phyloP scores from a whole-genome alignment of 2,329 filamentous ascomycete species.

The Emmonsiellopsis sp. region DNA sequence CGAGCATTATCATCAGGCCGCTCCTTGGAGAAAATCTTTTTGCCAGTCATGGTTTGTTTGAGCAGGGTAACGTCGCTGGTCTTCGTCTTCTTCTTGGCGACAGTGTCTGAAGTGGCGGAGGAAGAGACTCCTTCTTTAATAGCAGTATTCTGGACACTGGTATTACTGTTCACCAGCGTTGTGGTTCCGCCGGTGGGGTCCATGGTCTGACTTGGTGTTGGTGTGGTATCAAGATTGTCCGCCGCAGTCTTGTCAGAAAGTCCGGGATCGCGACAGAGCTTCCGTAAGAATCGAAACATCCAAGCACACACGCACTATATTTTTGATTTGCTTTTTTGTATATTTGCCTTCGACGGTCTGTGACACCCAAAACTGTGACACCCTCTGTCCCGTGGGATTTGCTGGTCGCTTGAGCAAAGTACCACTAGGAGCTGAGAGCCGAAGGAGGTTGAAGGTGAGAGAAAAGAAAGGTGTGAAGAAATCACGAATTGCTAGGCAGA shows the following conservation, averaged over 20 bases:
- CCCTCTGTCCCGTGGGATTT: not conserved
- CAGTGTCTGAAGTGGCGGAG: not conserved
- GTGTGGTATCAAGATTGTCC: not conserved
- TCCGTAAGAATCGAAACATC: conserved; percentile 1
- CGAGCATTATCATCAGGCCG: conserved; percentile 6
- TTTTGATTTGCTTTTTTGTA: not conserved
- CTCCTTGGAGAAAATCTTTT: conserved; percentile 5
- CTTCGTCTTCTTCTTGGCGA: not conserved
- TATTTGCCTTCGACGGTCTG: not conserved
- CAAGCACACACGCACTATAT: not conserved
- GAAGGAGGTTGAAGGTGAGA: not conserved
- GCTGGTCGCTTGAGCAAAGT: not conserved
- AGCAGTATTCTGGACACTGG: not conserved
- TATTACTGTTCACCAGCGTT: not conserved
- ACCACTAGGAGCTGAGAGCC: not conserved
- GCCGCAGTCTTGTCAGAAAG: not conserved
- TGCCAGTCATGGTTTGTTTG: conserved; percentile 6
- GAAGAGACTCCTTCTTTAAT: conserved; percentile 3
- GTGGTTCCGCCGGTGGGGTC: not conserved
- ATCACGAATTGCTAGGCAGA: not conserved
- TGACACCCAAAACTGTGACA: not conserved
- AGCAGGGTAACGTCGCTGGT: not conserved
- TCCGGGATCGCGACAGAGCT: not conserved
- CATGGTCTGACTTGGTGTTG: not conserved
- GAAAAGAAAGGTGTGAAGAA: not conserved